Evolutionary conservation across 192 early-diverging fungal genomes (phyloP), one percentile per base, ranked within the genome.

Genomic region (Coemansia sp.): DNA sequence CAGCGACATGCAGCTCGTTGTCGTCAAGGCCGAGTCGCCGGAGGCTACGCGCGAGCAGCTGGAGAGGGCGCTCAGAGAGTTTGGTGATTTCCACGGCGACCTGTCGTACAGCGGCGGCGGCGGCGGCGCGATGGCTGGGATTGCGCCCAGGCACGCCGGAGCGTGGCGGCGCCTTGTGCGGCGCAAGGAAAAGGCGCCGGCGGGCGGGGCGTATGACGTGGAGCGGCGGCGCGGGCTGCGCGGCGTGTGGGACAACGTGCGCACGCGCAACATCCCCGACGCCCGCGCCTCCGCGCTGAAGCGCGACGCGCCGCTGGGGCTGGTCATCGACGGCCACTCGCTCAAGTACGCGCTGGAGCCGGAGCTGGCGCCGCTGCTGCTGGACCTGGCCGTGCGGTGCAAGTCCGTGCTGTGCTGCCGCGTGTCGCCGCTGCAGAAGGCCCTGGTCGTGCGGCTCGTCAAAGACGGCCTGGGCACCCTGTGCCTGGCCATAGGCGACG

Each of bases 391-490:
- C 1, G 93, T 87, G 62, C 86, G 87, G 11, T 97, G 97, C 77
- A 82, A 88, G 53, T 90, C 93, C 57, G 97, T 99, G 0, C 77
- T 99, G 23, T 98, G 95, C 70, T 98, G 95, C 77, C 94, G 97
- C 67, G 97, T 99, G 19, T 92, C 92, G 55, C 97, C 97, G 9
- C 80, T 94, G 42, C 97, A 99, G 78, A 99, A 99, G 86, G 95
- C 95, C 6, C 80, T 95, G 75, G 93, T 99, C 1, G 97, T 99
- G n/a, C 83, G 84, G 17, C 72, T 97, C 68, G 94, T 97, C 46
- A 94, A 95, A 67, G 76, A 87, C 11, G 87, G 90, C 17, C 84
- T 94, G 29, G 90, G 93, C 46, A 92, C 90, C 4, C 89, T 97
- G 89, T 94, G 93, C 14, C 70, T 99, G 59, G 92, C 95, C 4